phyloP scores from a whole-genome alignment of 495 filamentous ascomycete genomes.

The Delitschia confertaspora region DNA sequence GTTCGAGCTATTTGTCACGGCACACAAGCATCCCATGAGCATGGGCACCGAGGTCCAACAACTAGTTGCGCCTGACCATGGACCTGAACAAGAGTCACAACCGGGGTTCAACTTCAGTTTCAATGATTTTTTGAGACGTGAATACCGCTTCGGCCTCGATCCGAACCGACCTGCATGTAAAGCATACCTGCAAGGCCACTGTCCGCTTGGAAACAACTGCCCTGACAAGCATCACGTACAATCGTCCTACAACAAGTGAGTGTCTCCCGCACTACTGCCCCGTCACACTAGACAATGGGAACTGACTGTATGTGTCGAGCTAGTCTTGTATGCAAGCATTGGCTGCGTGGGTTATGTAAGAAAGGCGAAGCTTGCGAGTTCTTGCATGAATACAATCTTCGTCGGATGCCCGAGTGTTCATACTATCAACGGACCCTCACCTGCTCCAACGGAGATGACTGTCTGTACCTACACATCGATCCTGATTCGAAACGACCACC shows the following conservation, averaged over 20 bases:
- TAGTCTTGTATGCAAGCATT: conserved; percentile 93
- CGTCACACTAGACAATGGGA: neutral
- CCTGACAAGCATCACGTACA: conserved; percentile 45
- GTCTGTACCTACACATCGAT: conserved; percentile 88
- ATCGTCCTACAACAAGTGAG: conserved; percentile 33
- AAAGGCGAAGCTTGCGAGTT: conserved; percentile 95
- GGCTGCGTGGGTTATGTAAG: conserved; percentile 93
- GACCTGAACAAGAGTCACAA: conserved; percentile 26
- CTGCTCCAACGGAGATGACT: conserved; percentile 94
- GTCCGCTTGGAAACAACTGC: conserved; percentile 65
- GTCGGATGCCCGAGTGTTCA: conserved; percentile 95
- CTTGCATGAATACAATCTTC: conserved; percentile 94
- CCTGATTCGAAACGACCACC: conserved; percentile 62
- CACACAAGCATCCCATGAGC: neutral
- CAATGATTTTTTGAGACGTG: conserved; percentile 34
- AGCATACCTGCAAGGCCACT: conserved; percentile 68
- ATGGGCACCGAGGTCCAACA: conserved; percentile 20
- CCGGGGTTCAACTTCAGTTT: conserved; percentile 34
- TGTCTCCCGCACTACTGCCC: conserved; percentile 8
- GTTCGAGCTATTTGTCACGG: too few species aligned
- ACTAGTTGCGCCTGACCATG: conserved; percentile 13
- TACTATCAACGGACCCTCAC: conserved; percentile 66
- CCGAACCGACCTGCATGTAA: conserved; percentile 70
- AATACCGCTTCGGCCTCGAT: conserved; percentile 67
- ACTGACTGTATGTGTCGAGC: conserved; percentile 5